phyloP scores from a whole-genome alignment of 73 alveolate species.

The Effrenium voratum region DNA sequence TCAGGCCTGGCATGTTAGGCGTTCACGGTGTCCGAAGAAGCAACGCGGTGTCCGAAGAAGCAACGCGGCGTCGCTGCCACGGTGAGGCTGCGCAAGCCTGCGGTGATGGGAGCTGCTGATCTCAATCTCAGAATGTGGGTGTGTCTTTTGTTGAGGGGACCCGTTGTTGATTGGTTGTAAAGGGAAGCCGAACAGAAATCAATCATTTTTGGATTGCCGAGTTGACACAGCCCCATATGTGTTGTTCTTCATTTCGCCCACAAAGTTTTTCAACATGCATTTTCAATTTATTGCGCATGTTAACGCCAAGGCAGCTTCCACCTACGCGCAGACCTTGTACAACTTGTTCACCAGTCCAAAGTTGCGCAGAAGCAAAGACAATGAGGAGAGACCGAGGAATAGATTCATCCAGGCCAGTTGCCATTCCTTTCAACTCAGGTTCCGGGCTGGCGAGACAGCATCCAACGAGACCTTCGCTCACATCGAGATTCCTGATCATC shows the following conservation, averaged over 20 bases:
- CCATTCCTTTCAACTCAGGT: background rate
- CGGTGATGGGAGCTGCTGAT: slow-evolving; percentile 69
- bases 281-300: too few relatives aligned
- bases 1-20: slow-evolving; percentile 14
- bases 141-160: background rate
- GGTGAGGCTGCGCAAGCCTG: slow-evolving; percentile 85
- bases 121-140: background rate
- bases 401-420: too few relatives aligned
- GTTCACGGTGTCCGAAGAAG: background rate
- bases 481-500: slow-evolving; percentile 80
- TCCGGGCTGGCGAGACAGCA: slow-evolving; percentile 74
- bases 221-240: too few relatives aligned
- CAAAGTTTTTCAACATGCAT: too few relatives aligned
- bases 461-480: slow-evolving; percentile 89
- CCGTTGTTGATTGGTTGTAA: too few relatives aligned
- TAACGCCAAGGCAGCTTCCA: slow-evolving; percentile 77
- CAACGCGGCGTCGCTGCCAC: too few relatives aligned
- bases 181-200: too few relatives aligned
- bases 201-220: too few relatives aligned
- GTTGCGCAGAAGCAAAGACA: background rate
- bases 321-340: slow-evolving; percentile 86
- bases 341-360: slow-evolving; percentile 89
- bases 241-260: too few relatives aligned
- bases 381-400: too few relatives aligned
- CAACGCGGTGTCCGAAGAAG: background rate